Conservation (phyloP, 768 basidiomycete species). For the Auriscalpium microsporum region DNA sequence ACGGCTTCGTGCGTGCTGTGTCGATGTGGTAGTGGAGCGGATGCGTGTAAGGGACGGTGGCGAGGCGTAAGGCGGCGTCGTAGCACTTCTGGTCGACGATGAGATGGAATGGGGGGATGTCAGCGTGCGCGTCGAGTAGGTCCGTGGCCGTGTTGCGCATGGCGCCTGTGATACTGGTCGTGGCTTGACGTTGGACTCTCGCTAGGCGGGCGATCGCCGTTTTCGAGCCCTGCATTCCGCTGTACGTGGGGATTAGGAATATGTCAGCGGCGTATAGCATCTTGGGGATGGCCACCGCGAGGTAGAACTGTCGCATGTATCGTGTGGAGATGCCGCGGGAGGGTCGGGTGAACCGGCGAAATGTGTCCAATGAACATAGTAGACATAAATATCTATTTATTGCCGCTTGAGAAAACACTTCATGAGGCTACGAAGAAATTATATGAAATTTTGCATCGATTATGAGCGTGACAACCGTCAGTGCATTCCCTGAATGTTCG, state of each 20-base stretch:
- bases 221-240: background rate
- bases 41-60: background rate
- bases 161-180: background rate
- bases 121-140: background rate
- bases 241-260: background rate
- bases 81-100: background rate
- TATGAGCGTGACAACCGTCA: too few species aligned
- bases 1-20: background rate
- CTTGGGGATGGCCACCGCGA: too few species aligned
- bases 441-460: too few species aligned
- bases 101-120: background rate
- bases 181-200: background rate
- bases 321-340: too few species aligned
- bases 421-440: too few species aligned
- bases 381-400: too few species aligned
- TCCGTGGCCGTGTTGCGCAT: background rate
- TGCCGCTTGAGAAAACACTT: too few species aligned
- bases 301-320: too few species aligned
- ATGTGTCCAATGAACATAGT: too few species aligned
- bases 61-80: background rate
- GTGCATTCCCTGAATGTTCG: too few species aligned
- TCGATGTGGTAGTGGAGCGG: background rate
- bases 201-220: background rate
- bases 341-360: too few species aligned
- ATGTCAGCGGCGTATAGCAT: too few species aligned